Evolutionary conservation across 2,329 filamentous ascomycete species (phyloP).

Genomic region (Xylaria sp.): DNA sequence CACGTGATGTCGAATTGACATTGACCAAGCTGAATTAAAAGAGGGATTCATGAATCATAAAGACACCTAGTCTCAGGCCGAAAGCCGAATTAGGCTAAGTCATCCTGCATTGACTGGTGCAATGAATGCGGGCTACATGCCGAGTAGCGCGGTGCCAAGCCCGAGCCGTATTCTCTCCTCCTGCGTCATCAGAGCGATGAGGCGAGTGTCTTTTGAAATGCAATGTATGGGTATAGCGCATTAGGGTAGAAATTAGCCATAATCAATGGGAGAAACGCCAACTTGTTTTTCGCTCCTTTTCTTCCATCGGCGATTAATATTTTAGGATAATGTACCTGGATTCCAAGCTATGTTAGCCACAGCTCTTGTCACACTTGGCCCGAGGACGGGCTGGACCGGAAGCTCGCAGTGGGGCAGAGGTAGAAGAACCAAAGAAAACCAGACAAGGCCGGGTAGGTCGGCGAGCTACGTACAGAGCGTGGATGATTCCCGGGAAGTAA

Average conservation of each 20-base stretch:
- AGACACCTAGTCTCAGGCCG: constrained; percentile 20
- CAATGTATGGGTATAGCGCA: constrained; percentile 33
- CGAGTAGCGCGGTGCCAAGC: constrained; percentile 26
- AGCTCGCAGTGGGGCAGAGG: constrained; percentile 37
- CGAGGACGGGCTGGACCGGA: constrained; percentile 31
- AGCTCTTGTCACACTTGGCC: constrained; percentile 7
- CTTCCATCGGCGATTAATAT: constrained; percentile 62
- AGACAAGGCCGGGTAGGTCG: constrained; percentile 20
- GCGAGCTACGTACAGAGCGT: constrained; percentile 72
- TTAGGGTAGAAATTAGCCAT: constrained; percentile 21
- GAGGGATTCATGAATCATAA: constrained; percentile 3
- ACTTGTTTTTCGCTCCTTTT: constrained; percentile 8
- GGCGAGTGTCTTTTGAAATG: constrained; percentile 13
- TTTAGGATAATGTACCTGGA: constrained; percentile 79
- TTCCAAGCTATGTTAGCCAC: constrained; percentile 26
- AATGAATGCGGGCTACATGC: background rate
- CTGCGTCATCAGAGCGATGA: constrained; percentile 1
- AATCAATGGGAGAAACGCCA: constrained; percentile 20
- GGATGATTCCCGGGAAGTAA: constrained; percentile 79
- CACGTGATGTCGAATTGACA: background rate
- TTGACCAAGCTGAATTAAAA: background rate
- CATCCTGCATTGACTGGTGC: constrained; percentile 8
- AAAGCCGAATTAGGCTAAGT: constrained; percentile 19
- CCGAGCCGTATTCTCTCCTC: constrained; percentile 18
- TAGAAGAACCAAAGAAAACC: background rate